Percentiles rank a stretch among this genome's conserved stretches.
These are phyloP conservation scores for Pythium rhizo-oryzae DNA, from an alignment of 352 stramenopile genomes.

Conservation along the genomic window DNA sequence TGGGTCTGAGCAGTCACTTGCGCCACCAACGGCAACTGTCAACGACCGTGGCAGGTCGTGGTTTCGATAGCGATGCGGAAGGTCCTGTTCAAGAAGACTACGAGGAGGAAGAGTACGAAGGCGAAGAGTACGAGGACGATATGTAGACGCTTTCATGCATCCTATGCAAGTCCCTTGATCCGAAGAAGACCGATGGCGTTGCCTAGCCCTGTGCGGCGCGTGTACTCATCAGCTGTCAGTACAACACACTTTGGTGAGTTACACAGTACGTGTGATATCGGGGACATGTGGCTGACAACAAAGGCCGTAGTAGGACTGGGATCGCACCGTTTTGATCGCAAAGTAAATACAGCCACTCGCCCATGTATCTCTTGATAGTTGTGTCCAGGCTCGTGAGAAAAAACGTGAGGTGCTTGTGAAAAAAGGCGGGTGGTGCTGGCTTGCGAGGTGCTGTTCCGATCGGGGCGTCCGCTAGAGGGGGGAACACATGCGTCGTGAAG, in stretches of 20 bases:
- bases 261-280: constrained; percentile 1
- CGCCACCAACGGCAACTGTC: constrained; percentile 72
- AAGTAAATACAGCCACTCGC: constrained; percentile 75
- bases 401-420: constrained; percentile 65
- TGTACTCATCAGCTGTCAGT: constrained; percentile 70
- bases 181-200: constrained; percentile 78
- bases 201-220: constrained; percentile 61
- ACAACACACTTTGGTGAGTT: constrained; percentile 23
- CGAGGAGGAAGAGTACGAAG: constrained; percentile 24
- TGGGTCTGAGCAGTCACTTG: constrained; percentile 84
- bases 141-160: constrained; percentile 5
- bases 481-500: constrained; percentile 50
- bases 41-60: constrained; percentile 27
- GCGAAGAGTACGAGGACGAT: constrained; percentile 29
- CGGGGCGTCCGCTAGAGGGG: not conserved
- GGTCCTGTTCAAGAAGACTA: constrained; percentile 25
- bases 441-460: not conserved
- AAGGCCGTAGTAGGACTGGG: not conserved
- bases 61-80: constrained; percentile 20
- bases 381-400: constrained; percentile 79
- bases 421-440: constrained; percentile 32
- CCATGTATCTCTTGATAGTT: constrained; percentile 63
- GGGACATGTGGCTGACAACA: too few species aligned
- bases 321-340: constrained; percentile 77
- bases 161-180: constrained; percentile 56